A percentile compares a stretch with the other conserved stretches of the same genome.
These are phyloP conservation scores for Dipteronia dyeriana DNA, from an alignment of 345 rosid species.

Conservation along the genomic window DNA sequence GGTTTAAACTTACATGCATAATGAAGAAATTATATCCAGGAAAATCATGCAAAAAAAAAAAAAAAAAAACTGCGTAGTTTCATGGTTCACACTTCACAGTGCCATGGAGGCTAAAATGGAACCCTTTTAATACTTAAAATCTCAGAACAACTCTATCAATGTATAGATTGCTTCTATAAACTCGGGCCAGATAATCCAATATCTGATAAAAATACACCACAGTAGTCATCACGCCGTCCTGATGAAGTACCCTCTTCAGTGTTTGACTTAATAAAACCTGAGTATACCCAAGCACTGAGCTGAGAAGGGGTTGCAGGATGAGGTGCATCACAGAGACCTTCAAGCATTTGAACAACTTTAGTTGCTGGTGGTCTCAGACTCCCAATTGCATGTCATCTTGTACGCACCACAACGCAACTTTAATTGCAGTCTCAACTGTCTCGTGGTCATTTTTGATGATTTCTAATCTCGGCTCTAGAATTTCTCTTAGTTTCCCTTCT, in stretches of 20 bases:
- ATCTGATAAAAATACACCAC: conserved; percentile 37
- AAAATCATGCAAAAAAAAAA: not conserved
- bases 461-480: conserved; percentile 42
- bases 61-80: not conserved
- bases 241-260: conserved; percentile 33
- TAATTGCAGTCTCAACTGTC: conserved; percentile 32
- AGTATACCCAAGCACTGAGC: conserved; percentile 22
- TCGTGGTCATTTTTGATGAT: conserved; percentile 29
- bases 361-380: conserved; percentile 53
- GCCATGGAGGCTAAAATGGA: not conserved
- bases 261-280: conserved; percentile 36
- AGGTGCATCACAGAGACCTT: conserved; percentile 45
- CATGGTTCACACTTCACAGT: not conserved
- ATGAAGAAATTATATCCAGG: not conserved
- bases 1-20: not conserved
- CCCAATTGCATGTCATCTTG: conserved; percentile 56
- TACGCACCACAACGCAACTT: conserved; percentile 61
- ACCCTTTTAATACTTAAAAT: not conserved
- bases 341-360: conserved; percentile 65
- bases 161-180: conserved; percentile 16
- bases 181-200: conserved; percentile 50
- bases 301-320: conserved; percentile 35
- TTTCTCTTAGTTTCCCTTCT: conserved; percentile 38
- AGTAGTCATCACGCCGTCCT: conserved; percentile 25
- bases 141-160: not conserved